A percentile compares a stretch with the other conserved stretches of the same genome.
Evolutionary conservation across 176 grass and related monocot species (phyloP).

Genomic region (Eragrostis curvula): DNA sequence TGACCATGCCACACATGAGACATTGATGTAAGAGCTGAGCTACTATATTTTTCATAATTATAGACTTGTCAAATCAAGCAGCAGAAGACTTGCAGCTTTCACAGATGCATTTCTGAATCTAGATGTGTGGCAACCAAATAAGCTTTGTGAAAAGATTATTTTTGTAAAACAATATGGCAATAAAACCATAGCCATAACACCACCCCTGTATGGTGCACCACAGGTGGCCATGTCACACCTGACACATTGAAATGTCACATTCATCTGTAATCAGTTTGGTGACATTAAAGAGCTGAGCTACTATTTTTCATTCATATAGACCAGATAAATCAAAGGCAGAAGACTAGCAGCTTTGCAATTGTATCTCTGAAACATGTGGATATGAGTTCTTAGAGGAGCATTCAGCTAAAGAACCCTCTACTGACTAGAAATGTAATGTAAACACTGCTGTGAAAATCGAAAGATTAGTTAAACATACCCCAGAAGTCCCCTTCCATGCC

Average conservation of each 20-base stretch:
- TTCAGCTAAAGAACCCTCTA: not conserved
- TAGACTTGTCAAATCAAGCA: not conserved
- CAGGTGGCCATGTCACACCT: not conserved
- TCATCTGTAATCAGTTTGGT: constrained; percentile 6
- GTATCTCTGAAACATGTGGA: constrained; percentile 27
- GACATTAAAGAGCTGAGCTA: not conserved
- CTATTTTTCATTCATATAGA: constrained; percentile 1
- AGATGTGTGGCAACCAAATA: not conserved
- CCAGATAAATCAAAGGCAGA: not conserved
- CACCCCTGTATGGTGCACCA: not conserved
- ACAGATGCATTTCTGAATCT: not conserved
- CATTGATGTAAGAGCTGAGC: not conserved
- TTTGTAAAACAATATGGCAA: not conserved
- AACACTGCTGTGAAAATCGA: not conserved
- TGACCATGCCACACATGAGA: not conserved
- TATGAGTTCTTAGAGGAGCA: not conserved
- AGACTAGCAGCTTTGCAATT: not conserved
- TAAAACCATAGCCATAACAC: not conserved
- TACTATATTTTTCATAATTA: not conserved
- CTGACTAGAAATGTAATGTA: not conserved
- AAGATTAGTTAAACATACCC: constrained; percentile 61
- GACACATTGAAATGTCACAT: not conserved
- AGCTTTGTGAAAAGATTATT: not conserved
- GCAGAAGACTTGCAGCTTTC: not conserved
- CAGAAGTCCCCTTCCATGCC: constrained; percentile 83